A percentile compares a stretch with the other conserved stretches of the same genome.
Conservation (phyloP, 305 asterid species). For the Solanum hybrid region DNA sequence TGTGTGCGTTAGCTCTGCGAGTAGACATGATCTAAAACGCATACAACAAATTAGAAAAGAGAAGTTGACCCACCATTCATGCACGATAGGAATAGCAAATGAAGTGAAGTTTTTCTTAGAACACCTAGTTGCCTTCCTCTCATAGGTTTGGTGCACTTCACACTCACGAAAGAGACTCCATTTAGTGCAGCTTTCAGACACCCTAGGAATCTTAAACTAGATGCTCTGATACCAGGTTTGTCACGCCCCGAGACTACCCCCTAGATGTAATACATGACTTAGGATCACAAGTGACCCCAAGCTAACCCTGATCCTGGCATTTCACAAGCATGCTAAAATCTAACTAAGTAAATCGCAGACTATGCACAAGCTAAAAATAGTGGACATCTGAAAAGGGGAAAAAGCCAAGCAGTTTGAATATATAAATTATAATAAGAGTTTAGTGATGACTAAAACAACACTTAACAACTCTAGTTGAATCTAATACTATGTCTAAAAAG, state of each 20-base stretch:
- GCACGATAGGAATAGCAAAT: too few species aligned
- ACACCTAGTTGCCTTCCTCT: neutral
- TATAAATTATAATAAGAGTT: neutral
- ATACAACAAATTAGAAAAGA: neutral
- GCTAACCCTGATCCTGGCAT: neutral
- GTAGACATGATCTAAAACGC: neutral
- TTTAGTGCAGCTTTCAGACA: neutral
- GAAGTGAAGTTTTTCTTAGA: neutral
- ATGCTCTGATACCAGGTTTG: too few species aligned
- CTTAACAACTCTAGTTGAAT: neutral
- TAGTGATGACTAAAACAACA: neutral
- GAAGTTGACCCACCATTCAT: neutral
- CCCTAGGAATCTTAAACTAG: neutral
- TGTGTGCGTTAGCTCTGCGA: neutral
- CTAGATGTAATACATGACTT: neutral
- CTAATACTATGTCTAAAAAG: neutral
- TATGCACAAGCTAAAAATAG: neutral
- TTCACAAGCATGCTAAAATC: neutral
- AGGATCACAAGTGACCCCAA: neutral
- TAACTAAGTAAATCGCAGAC: neutral
- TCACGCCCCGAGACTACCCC: neutral
- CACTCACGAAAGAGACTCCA: neutral
- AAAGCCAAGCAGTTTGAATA: neutral
- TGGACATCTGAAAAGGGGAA: too few species aligned
- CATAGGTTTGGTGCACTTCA: neutral